Evolutionary conservation across 2,329 filamentous ascomycete species (phyloP).

Genomic region (Byssochlamys sp.): DNA sequence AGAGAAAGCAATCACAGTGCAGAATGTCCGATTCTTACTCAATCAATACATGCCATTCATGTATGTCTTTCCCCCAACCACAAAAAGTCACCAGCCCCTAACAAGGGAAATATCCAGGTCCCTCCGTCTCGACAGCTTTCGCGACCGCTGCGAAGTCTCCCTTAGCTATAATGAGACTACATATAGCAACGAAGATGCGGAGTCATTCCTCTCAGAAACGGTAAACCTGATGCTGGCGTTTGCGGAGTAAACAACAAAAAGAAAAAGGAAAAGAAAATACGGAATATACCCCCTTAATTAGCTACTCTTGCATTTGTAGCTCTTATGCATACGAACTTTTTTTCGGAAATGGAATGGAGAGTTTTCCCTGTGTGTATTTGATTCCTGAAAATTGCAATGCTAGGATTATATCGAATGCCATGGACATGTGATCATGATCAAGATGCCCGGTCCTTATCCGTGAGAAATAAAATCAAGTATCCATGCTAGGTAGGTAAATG

Average conservation of each 20-base stretch:
- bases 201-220: neutral
- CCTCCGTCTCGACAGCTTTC: constrained; percentile 3
- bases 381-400: neutral
- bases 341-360: neutral
- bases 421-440: neutral
- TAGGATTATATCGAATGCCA: neutral
- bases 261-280: too few relatives aligned
- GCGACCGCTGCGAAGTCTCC: constrained; percentile 1
- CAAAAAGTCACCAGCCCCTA: neutral
- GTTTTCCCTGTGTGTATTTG: neutral
- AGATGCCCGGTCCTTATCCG: neutral
- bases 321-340: too few relatives aligned
- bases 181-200: constrained; percentile 2
- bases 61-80: neutral
- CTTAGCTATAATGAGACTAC: constrained; percentile 3
- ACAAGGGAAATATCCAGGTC: neutral
- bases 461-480: too few relatives aligned
- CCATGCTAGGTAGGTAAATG: too few relatives aligned
- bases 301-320: too few relatives aligned
- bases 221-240: constrained; percentile 2
- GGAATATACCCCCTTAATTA: too few relatives aligned
- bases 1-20: constrained; percentile 1
- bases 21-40: constrained; percentile 2
- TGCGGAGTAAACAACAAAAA: neutral
- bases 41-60: constrained; percentile 4